Evolutionary conservation across 2,329 filamentous ascomycete genomes (phyloP).

Genomic region (Colletotrichum tamarilloi): DNA sequence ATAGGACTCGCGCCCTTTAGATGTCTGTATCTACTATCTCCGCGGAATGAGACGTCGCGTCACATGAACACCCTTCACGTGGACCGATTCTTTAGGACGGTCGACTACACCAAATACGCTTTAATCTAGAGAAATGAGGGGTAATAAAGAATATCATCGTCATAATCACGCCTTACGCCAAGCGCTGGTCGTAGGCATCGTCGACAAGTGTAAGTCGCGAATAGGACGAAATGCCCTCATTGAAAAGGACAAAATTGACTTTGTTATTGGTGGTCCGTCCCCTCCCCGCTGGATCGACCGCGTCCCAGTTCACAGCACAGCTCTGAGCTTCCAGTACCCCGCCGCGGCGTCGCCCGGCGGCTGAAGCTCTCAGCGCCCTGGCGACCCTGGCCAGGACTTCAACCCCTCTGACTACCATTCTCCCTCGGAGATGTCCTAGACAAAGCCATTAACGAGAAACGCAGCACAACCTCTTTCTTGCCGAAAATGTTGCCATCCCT

Average conservation of each 20-base stretch:
- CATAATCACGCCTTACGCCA: constrained; percentile 6
- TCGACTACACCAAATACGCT: background rate
- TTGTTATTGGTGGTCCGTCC: background rate
- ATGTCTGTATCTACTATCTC: constrained; percentile 18
- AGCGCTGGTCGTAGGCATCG: background rate
- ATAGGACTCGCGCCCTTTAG: background rate
- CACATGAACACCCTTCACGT: background rate
- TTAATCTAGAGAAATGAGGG: background rate
- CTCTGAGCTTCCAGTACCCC: background rate
- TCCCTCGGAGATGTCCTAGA: constrained; percentile 18
- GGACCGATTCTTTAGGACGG: background rate
- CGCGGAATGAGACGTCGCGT: constrained; percentile 11
- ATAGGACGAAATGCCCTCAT: background rate
- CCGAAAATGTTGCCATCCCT: background rate
- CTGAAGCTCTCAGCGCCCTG: no score
- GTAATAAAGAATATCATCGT: background rate
- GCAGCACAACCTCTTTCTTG: background rate
- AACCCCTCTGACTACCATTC: no score
- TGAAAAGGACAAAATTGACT: background rate
- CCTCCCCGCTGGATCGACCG: background rate
- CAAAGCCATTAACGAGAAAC: background rate
- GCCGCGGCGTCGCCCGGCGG: background rate
- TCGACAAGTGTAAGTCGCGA: background rate
- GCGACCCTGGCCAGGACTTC: background rate
- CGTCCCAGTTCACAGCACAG: background rate